Evolutionary conservation across 2,329 filamentous ascomycete genomes (phyloP), one percentile per base, ranked within the genome.

Genomic region (Ophiostoma sp.): DNA sequence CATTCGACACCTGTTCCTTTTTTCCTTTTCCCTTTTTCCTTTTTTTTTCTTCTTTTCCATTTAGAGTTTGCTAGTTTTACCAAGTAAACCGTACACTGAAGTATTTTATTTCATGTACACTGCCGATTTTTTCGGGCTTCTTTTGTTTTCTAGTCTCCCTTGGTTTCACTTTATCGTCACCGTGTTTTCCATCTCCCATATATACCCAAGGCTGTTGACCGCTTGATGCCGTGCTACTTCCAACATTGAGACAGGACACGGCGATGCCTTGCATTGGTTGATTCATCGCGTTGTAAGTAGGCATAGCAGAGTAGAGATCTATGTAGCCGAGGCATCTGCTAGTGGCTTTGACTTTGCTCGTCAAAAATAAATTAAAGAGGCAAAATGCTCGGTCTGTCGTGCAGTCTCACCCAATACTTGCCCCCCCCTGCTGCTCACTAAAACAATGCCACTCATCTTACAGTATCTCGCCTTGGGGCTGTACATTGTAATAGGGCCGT

Each of bases 401-500:
- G 52, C 52, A 57, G 52, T n/a, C 52, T 57, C 52, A 57, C 23
- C 23, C n/a, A 23, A 57, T 57, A 27, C n/a, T 48, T 48, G 2
- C 15, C 52, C 17, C 52, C 23, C 52, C 10, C 52, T n/a, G 27
- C 3, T 48, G 17, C 44, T n/a, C 36, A 39, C 36, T 39, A 39
- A 39, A 48, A 7, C 20, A 48, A 48, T 48, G 44, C 44, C 44
- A n/a, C 44, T n/a, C n/a, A n/a, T n/a, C n/a, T n/a, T n/a, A n/a
- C 4, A 57, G 31, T n/a, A n/a, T 11, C 23, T 57, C 23, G 52
- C n/a, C 52, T 10, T 13, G 52, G 27, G 52, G 52, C 52, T 57
- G 52, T 57, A 57, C 52, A 31, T 57, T 27, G n/a, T 57, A 57
- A 57, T 57, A 57, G 52, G 52, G 52, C 52, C 52, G 52, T 57